Evolutionary conservation across 2,329 filamentous ascomycete species (phyloP), one percentile per base, ranked within the genome.

Genomic region (Cercospora janseana): DNA sequence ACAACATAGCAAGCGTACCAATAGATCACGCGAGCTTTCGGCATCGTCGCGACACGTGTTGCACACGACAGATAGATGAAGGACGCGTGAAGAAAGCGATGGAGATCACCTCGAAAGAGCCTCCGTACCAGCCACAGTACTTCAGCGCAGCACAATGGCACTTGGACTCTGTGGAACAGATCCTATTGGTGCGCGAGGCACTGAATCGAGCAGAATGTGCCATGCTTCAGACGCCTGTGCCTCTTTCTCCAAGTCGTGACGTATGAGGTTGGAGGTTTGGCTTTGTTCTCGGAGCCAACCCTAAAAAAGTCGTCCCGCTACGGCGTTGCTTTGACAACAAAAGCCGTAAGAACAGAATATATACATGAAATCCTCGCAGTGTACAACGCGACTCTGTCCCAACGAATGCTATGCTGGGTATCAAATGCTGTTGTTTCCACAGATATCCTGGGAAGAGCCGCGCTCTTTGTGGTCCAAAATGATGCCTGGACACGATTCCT

Each of bases 1-100:
- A 12, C n/a, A 28, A 31, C 10, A 6, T 6, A 49, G 32, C 9
- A 16, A 15, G 6, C 48, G 26, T 54, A 61, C 86, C 86, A 89
- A 66, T 87, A 88, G 26, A 89, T 77, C 2, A 89, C 85, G 43
- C 79, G 71, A 31, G 79, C 72, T 60, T 72, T 71, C 21, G 57
- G 44, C 55, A 67, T 66, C 4, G 41, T 49, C n/a, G 16, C n/a
- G n/a, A 16, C 35, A 9, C n/a, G 35, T 40, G 29, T 23, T 2
- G 20, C 12, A 4, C 16, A 13, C 6, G 12, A 13, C 4, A 8
- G 16, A 13, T 16, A 16, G 20, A 24, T 38, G 6, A 3, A 5
- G 13, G 8, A 7, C 9, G 6, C 12, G 12, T 10, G 41, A 10
- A 23, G 41, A 12, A 5, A 13, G 6, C 7, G 6, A 15, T 21